Evolutionary conservation across 2,329 filamentous ascomycete genomes (phyloP).

Genomic region (Aspergillus sergii): DNA sequence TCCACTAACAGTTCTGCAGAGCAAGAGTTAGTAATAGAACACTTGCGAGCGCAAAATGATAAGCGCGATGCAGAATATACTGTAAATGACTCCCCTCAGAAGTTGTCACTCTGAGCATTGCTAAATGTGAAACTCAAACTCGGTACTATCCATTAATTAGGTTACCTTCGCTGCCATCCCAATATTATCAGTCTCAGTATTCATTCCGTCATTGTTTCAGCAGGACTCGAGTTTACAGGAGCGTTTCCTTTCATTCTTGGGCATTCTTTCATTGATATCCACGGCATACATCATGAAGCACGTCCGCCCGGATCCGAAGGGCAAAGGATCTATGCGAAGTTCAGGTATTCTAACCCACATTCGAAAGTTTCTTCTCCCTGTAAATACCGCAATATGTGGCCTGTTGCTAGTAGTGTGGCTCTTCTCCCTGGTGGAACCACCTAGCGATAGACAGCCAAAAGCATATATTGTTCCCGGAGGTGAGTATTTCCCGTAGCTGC

Average conservation of each 20-base stretch:
- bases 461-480: constrained; percentile 43
- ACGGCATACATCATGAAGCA: constrained; percentile 43
- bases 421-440: constrained; percentile 18
- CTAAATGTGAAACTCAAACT: neutral
- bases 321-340: constrained; percentile 29
- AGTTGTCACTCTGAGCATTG: neutral
- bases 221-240: constrained; percentile 19
- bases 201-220: constrained; percentile 36
- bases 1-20: constrained; percentile 29
- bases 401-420: constrained; percentile 33
- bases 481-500: constrained; percentile 24
- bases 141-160: constrained; percentile 15
- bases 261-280: constrained; percentile 39
- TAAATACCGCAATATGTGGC: constrained; percentile 33
- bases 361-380: constrained; percentile 26
- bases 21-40: constrained; percentile 45
- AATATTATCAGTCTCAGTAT: constrained; percentile 33
- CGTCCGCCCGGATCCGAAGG: constrained; percentile 30
- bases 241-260: constrained; percentile 33
- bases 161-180: constrained; percentile 41
- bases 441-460: constrained; percentile 25
- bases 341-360: constrained; percentile 23
- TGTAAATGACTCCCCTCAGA: constrained; percentile 29
- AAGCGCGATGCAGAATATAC: constrained; percentile 43
- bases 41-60: constrained; percentile 40